A percentile compares a stretch with the other conserved stretches of the same genome.
phyloP scores from a whole-genome alignment of 306 rosid genomes.

The Quercus cerris region DNA sequence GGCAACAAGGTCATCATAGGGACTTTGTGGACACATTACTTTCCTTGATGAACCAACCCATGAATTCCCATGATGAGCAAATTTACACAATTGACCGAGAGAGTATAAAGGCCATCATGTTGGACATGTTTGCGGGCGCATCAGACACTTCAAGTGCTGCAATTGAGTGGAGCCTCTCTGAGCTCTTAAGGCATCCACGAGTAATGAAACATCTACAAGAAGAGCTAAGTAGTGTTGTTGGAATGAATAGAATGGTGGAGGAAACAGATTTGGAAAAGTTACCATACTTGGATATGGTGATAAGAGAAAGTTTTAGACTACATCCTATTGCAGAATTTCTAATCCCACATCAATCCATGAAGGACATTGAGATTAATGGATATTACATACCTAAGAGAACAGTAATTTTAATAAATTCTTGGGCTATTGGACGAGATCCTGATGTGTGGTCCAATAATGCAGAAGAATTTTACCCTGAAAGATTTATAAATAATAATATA shows the following conservation, averaged over 20 bases:
- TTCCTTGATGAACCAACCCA: slow-evolving; percentile 20
- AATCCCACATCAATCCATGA: slow-evolving; percentile 22
- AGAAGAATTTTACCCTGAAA: slow-evolving; percentile 35
- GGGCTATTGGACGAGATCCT: slow-evolving; percentile 41
- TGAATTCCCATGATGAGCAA: slow-evolving; percentile 22
- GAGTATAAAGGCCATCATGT: slow-evolving; percentile 33
- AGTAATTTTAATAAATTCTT: slow-evolving; percentile 26
- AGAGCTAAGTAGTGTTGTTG: slow-evolving; percentile 29
- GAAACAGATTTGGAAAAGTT: slow-evolving; percentile 32
- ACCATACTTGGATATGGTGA: slow-evolving; percentile 30
- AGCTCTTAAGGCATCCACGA: slow-evolving; percentile 36
- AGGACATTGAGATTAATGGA: slow-evolving; percentile 32
- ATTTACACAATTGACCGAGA: slow-evolving; percentile 11
- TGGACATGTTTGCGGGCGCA: slow-evolving; percentile 29
- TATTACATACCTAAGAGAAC: slow-evolving; percentile 30
- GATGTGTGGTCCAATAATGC: slow-evolving; percentile 34
- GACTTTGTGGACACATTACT: slow-evolving; percentile 31
- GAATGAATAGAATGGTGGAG: slow-evolving; percentile 30
- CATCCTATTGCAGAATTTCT: slow-evolving; percentile 30
- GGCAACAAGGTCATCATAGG: not conserved
- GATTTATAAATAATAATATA: slow-evolving; percentile 17
- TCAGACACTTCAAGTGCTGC: not conserved
- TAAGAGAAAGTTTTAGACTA: slow-evolving; percentile 41
- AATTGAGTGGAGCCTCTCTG: slow-evolving; percentile 40
- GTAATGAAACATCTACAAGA: slow-evolving; percentile 40